Percentiles rank a stretch among this genome's conserved stretches.
These are phyloP conservation scores for Clarireedia hainanense DNA, from an alignment of 2,329 filamentous ascomycete genomes.

Conservation along the genomic window DNA sequence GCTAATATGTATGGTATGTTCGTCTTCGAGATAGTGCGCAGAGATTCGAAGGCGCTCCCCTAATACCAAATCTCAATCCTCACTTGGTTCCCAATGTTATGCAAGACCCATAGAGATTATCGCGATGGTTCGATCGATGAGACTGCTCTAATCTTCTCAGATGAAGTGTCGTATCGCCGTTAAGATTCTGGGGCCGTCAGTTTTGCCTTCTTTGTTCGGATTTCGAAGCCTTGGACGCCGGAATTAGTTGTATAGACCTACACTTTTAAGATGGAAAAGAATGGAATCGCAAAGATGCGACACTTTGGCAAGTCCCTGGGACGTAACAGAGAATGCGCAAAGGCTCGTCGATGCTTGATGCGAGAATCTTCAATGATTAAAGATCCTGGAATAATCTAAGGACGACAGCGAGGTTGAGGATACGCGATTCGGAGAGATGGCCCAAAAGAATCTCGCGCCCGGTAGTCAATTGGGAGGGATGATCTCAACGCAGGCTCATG, in stretches of 20 bases:
- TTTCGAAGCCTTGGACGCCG: neutral
- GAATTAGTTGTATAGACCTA: constrained; percentile 15
- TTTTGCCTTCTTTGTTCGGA: constrained; percentile 4
- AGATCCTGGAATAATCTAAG: neutral
- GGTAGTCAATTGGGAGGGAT: neutral
- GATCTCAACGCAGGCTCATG: too few species aligned
- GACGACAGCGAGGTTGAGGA: constrained; percentile 14
- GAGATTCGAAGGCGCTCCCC: neutral
- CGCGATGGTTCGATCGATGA: neutral
- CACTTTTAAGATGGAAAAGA: constrained; percentile 22
- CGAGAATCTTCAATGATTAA: constrained; percentile 1
- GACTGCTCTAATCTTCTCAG: neutral
- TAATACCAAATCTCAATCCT: neutral
- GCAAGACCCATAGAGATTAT: constrained; percentile 4
- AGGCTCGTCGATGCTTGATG: constrained; percentile 25
- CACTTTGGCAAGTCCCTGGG: constrained; percentile 28
- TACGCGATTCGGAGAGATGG: neutral
- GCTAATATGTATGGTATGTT: neutral
- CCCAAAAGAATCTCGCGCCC: neutral
- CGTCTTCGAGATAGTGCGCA: neutral
- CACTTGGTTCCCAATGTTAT: neutral
- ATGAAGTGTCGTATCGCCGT: neutral
- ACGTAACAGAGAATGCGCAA: constrained; percentile 26
- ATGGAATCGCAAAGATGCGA: constrained; percentile 25
- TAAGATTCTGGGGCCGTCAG: constrained; percentile 3